These are phyloP conservation scores for Blastocystis sp. DNA, from an alignment of 352 stramenopile species.

Conservation along the genomic window DNA sequence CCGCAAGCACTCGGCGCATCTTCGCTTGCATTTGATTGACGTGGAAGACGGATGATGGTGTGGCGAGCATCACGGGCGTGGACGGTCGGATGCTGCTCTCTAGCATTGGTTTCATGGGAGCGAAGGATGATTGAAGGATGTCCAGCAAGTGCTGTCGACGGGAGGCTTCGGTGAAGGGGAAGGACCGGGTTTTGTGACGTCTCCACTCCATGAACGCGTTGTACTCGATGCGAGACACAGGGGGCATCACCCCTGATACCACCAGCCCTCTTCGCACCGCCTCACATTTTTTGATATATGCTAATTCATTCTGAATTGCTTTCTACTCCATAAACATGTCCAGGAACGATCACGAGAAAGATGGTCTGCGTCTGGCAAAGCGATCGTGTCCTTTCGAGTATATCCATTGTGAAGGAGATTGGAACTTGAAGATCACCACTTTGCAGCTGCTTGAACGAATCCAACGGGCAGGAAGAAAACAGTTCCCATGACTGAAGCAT, in stretches of 20 bases:
- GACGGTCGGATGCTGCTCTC: not conserved
- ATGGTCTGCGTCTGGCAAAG: not conserved
- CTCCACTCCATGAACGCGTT: not conserved
- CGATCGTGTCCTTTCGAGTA: not conserved
- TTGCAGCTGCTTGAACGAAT: not conserved
- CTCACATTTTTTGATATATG: constrained; percentile 48
- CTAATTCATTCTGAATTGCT: not conserved
- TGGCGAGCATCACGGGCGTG: too few species aligned
- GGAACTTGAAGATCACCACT: not conserved
- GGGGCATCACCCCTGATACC: not conserved
- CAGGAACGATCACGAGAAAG: not conserved
- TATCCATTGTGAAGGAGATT: too few species aligned
- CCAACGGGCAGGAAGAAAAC: not conserved
- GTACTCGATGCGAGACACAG: constrained; percentile 17
- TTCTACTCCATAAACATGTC: not conserved
- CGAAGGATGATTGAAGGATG: not conserved
- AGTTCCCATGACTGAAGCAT: not conserved
- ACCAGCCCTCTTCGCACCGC: not conserved
- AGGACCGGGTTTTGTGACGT: not conserved
- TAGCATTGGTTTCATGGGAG: not conserved
- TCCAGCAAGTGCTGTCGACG: not conserved
- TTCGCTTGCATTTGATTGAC: too few species aligned
- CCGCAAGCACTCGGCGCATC: too few species aligned
- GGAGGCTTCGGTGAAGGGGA: not conserved
- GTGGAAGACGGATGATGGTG: too few species aligned